Evolutionary conservation across 2,329 filamentous ascomycete species (phyloP).

Genomic region (Diplodia corticola): DNA sequence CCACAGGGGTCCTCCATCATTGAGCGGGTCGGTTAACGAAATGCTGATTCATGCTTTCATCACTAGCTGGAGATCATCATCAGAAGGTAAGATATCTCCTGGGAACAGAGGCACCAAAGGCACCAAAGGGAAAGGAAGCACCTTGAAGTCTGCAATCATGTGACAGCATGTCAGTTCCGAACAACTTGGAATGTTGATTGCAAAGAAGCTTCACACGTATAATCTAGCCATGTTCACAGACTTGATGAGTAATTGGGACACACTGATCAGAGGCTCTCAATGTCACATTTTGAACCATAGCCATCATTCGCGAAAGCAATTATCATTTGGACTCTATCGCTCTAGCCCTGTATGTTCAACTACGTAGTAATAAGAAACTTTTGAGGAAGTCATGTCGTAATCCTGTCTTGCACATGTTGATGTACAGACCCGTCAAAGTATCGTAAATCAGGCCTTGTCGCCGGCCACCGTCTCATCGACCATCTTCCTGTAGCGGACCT

Average conservation of each 20-base stretch:
- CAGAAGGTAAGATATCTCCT: neutral
- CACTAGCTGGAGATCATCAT: neutral
- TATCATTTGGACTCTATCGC: conserved; percentile 10
- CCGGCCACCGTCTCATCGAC: conserved; percentile 61
- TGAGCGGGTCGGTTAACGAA: no score
- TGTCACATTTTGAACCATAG: neutral
- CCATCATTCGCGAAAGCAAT: neutral
- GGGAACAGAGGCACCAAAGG: neutral
- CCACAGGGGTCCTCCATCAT: neutral
- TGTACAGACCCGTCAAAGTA: neutral
- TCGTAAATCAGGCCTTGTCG: conserved; percentile 22
- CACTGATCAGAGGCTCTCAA: neutral
- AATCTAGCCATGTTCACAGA: neutral
- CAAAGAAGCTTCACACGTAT: neutral
- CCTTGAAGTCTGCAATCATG: neutral
- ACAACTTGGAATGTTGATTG: neutral
- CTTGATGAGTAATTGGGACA: neutral
- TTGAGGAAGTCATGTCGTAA: conserved; percentile 1
- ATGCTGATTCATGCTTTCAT: neutral
- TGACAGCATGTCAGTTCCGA: neutral
- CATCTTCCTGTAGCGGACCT: conserved; percentile 76
- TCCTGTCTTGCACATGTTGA: neutral
- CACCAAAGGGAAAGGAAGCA: neutral
- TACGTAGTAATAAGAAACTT: neutral
- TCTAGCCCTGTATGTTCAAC: neutral